phyloP scores from a whole-genome alignment of 805 yeast species.

The Komagataella phaffii region DNA sequence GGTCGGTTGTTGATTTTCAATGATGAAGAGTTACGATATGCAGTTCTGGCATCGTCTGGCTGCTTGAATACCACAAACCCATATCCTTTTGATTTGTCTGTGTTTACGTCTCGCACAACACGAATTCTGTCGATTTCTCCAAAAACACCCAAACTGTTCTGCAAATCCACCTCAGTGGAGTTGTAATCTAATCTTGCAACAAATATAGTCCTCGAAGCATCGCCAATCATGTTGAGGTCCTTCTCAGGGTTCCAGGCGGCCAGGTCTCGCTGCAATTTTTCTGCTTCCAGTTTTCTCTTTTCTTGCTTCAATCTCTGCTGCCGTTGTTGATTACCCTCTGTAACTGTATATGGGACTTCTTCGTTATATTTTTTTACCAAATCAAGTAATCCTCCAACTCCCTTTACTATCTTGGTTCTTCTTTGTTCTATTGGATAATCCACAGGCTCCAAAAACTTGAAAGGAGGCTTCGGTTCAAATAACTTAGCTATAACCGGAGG shows the following conservation, averaged over 20 bases:
- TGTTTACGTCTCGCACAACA: conserved; percentile 38
- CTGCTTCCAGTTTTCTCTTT: conserved; percentile 10
- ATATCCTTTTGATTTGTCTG: conserved; percentile 58
- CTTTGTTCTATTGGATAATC: conserved; percentile 38
- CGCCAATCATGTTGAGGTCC: conserved; percentile 49
- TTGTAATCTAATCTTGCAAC: conserved; percentile 58
- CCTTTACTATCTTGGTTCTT: conserved; percentile 30
- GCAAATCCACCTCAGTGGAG: conserved; percentile 55
- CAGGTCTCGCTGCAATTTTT: conserved; percentile 20
- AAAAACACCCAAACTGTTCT: conserved; percentile 42
- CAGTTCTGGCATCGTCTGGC: conserved; percentile 45
- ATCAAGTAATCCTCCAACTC: conserved; percentile 23
- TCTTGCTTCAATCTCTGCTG: conserved; percentile 14
- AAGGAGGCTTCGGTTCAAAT: conserved; percentile 45
- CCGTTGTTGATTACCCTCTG: conserved; percentile 18
- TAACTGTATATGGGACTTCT: conserved; percentile 14
- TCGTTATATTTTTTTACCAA: conserved; percentile 16
- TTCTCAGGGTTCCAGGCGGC: conserved; percentile 37
- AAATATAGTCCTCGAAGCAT: conserved; percentile 71
- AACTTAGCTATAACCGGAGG: conserved; percentile 27
- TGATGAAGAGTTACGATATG: conserved; percentile 47
- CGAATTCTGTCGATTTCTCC: conserved; percentile 59
- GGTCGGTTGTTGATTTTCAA: conserved; percentile 35
- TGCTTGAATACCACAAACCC: conserved; percentile 65
- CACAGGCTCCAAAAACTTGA: conserved; percentile 30